Evolutionary conservation across 441 rosid genomes (phyloP), one percentile per base, ranked within the genome.

Genomic region (Brassica hybrid): DNA sequence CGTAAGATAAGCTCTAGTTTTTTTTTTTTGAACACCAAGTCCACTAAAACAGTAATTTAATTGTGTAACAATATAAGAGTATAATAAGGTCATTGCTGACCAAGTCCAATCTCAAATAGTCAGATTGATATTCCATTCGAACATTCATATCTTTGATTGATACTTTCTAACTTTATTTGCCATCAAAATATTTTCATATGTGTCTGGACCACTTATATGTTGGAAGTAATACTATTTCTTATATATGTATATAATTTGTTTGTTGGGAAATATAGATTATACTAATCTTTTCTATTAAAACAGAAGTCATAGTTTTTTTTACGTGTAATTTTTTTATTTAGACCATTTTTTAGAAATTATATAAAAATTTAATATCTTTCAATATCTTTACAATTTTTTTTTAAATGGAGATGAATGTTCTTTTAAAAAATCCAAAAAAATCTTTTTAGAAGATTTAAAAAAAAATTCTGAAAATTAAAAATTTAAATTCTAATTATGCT

Each of bases 71-170:
- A 16, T 71, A n/a, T n/a, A 69, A 77, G 52, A 77, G 80, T 43
- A 32, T 72, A 58, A 34, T 17, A 72, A 67, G 67, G 80, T 77
- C 11, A 58, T 1, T 48, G 73, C 73, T 67, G 81, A 78, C 81
- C 65, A 17, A 78, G 81, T 73, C 81, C 73, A 16, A 58, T 66
- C 43, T n/a, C 67, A 48, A 34, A 48, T 19, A 52, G 66, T 67
- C 69, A 59, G 48, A 67, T 59, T 0, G 9, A 78, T 62, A 67
- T 61, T n/a, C n/a, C n/a, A n/a, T n/a, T 73, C 38, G 7, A 73
- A 73, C 65, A 61, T 60, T 73, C 59, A 61, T 67, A 61, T 78
- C 34, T n/a, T 8, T 78, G 69, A 67, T 78, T 73, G 38, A 61
- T 12, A 32, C 57, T n/a, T 78, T 77, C 19, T 67, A 23, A 23